Base-by-base conservation (phyloP, 495 filamentous ascomycete genomes). In the Gamarada debralockiae region DNA sequence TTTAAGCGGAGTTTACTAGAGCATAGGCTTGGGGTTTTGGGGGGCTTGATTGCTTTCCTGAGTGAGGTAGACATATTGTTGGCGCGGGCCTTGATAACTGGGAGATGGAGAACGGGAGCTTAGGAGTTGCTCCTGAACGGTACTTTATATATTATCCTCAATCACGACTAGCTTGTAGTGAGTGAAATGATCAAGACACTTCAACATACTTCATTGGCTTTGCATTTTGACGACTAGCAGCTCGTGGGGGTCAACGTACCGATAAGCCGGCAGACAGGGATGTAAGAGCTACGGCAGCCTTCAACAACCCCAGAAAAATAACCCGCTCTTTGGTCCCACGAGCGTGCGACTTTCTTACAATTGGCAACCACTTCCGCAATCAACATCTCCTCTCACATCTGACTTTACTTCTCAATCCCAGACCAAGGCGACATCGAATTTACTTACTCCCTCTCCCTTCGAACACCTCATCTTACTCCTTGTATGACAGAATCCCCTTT, bases 301-400 rank as follows among this genome's bases (percentile, higher is more conserved):
- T 43, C 14, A 43, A 8, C 20, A 20, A 12, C 40, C 17, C 40
- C 40, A 43, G n/a, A 43, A 43, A 43, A 43, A 43, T 43, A 22
- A 5, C 27, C 27, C 27, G 27, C 4, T 29, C 22, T 43, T 22
- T 22, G n/a, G 15, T 43, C 40, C 22, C 40, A 15, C 18, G n/a
- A n/a, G n/a, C n/a, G n/a, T 14, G 18, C 14, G 6, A 39, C 37
- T 29, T 29, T 5, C 4, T 29, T 10, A 29, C 27, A 29, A 29
- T 29, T 29, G 27, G 13, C 33, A 23, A 12, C 47, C 23, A 22
- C 34, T 29, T 45, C 8, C 42, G 6, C n/a, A n/a, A n/a, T n/a
- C n/a, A n/a, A n/a, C n/a, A n/a, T 7, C 21, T 25, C 21, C 21
- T 45, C 42, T 9, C 10, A 25, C 3, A 20, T 12, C 42, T n/a